Percentiles rank a stretch among this genome's conserved stretches.
Evolutionary conservation across 164 flowering plant genomes (phyloP).

Genomic region (Macadamia tetraphylla): DNA sequence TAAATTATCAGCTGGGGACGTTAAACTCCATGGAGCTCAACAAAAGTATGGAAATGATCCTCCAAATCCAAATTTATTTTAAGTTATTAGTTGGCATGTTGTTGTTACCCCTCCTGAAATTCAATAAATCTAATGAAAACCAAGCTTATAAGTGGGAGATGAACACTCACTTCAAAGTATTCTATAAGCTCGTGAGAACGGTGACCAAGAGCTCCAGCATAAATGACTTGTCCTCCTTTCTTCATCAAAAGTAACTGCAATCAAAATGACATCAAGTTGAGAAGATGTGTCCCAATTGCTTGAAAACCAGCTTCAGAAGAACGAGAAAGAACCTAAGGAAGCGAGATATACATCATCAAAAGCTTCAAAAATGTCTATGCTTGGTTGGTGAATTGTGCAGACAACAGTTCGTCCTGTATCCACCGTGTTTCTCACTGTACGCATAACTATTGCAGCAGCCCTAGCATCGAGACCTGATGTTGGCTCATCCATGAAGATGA

Average conservation of each 20-base stretch:
- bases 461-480: slow-evolving; percentile 70
- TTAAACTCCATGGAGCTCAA: too few species aligned
- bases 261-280: not conserved
- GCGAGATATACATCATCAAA: slow-evolving; percentile 55
- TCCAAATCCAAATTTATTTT: too few species aligned
- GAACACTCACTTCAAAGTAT: slow-evolving; percentile 64
- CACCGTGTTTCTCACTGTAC: slow-evolving; percentile 64
- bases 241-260: slow-evolving; percentile 74
- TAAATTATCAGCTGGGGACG: too few species aligned
- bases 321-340: not conserved
- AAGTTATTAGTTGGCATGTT: too few species aligned
- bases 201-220: slow-evolving; percentile 66
- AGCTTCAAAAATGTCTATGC: slow-evolving; percentile 73
- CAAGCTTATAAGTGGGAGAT: not conserved
- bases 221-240: slow-evolving; percentile 79
- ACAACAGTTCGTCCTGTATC: slow-evolving; percentile 72
- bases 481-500: slow-evolving; percentile 70
- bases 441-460: slow-evolving; percentile 74
- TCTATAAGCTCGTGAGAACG: slow-evolving; percentile 59
- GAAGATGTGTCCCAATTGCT: not conserved
- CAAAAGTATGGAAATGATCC: too few species aligned
- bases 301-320: not conserved
- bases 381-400: slow-evolving; percentile 78
- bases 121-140: too few species aligned
- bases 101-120: too few species aligned